phyloP scores from a whole-genome alignment of 495 filamentous ascomycete genomes.

The Poronia punctata region DNA sequence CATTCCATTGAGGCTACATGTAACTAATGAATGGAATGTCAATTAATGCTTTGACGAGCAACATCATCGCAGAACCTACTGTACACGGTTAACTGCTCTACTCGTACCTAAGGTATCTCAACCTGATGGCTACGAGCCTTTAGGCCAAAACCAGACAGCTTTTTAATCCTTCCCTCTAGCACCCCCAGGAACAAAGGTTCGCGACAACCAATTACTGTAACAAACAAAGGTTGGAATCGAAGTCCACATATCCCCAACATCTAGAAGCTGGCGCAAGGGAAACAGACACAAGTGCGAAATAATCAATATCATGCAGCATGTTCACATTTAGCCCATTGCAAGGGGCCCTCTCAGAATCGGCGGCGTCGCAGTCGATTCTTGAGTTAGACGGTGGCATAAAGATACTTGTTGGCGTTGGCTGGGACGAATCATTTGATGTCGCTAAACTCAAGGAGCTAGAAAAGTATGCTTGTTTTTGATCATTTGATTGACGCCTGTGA shows the following conservation, averaged over 20 bases:
- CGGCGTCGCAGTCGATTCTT: slow-evolving; percentile 86
- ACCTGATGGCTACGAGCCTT: no score
- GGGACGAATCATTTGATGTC: slow-evolving; percentile 84
- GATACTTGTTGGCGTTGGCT: slow-evolving; percentile 88
- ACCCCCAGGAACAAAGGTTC: no score
- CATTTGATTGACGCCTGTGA: background rate
- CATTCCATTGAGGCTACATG: no score
- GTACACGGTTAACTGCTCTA: no score
- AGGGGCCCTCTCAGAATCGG: slow-evolving; percentile 79
- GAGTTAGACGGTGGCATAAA: slow-evolving; percentile 97
- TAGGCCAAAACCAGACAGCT: no score
- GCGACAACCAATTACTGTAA: background rate
- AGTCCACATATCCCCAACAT: slow-evolving; percentile 1
- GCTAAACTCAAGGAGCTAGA: slow-evolving; percentile 78
- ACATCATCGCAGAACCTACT: slow-evolving; percentile 5
- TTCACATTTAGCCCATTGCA: slow-evolving; percentile 92
- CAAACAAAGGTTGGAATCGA: background rate
- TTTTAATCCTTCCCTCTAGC: no score
- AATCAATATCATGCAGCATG: slow-evolving; percentile 50
- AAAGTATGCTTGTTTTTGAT: slow-evolving; percentile 74
- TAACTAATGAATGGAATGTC: background rate
- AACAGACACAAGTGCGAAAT: background rate
- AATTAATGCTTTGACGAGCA: slow-evolving; percentile 8
- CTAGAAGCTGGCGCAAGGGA: background rate
- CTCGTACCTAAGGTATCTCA: no score